Evolutionary conservation across 2,329 filamentous ascomycete genomes (phyloP).

Genomic region (Ceratocystis cubensis): DNA sequence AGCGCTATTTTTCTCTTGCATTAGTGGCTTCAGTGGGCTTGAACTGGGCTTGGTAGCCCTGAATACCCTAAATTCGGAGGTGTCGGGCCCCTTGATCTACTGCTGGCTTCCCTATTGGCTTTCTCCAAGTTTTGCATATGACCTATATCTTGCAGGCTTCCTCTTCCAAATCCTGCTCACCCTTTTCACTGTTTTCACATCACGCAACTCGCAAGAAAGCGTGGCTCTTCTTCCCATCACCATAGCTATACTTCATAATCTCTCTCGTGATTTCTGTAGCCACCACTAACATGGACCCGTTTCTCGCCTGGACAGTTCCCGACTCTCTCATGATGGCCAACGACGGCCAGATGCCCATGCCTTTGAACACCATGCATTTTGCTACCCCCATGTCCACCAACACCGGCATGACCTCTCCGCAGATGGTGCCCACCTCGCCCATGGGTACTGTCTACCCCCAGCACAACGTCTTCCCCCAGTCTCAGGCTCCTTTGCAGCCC

Average conservation of each 20-base stretch:
- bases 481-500: neutral
- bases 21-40: neutral
- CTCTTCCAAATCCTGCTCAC: neutral
- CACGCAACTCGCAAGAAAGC: neutral
- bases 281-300: conserved; percentile 10
- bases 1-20: neutral
- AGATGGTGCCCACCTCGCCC: conserved; percentile 16
- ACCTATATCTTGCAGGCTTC: too few species aligned
- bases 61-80: neutral
- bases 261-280: neutral
- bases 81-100: neutral
- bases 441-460: conserved; percentile 13
- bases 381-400: conserved; percentile 1
- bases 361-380: conserved; percentile 10
- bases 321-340: conserved; percentile 7
- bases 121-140: too few species aligned
- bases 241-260: neutral
- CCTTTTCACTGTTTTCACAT: neutral
- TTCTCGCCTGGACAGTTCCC: conserved; percentile 6
- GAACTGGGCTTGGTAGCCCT: neutral
- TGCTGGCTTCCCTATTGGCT: conserved; percentile 2
- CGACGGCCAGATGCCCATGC: conserved; percentile 9
- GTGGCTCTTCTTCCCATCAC: neutral
- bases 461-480: conserved; percentile 4
- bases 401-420: conserved; percentile 15